Percentiles rank a stretch among this genome's conserved stretches.
Evolutionary conservation across 1,284 basidiomycete species (phyloP).

Genomic region (Meira miltonrushii): DNA sequence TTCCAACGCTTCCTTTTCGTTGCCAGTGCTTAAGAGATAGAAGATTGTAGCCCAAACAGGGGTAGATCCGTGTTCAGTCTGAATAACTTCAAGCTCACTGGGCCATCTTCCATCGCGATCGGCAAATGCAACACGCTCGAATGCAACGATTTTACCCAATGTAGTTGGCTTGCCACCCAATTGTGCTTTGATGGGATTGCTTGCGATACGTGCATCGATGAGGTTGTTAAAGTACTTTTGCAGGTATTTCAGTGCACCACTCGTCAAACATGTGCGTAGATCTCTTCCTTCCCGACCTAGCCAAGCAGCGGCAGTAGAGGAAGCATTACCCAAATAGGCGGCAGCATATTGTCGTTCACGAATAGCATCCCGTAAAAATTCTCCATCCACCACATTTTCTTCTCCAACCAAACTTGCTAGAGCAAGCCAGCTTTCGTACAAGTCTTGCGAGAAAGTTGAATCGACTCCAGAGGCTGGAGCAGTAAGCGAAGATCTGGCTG

Average conservation of each 20-base stretch:
- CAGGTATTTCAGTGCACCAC: constrained; percentile 67
- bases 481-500: constrained; percentile 27
- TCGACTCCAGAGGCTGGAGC: not conserved
- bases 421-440: constrained; percentile 54
- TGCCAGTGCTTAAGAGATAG: constrained; percentile 81
- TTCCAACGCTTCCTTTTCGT: constrained; percentile 70
- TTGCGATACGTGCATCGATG: constrained; percentile 80
- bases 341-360: constrained; percentile 56
- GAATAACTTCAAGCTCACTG: constrained; percentile 39
- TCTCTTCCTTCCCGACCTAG: constrained; percentile 30
- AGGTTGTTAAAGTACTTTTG: constrained; percentile 71
- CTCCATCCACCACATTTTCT: constrained; percentile 54
- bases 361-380: constrained; percentile 40
- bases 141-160: constrained; percentile 67
- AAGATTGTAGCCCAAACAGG: constrained; percentile 90
- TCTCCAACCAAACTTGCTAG: constrained; percentile 56
- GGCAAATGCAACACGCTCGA: constrained; percentile 42
- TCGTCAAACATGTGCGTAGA: constrained; percentile 60
- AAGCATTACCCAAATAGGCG: constrained; percentile 53
- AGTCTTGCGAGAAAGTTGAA: constrained; percentile 39
- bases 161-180: constrained; percentile 88
- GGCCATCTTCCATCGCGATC: constrained; percentile 42
- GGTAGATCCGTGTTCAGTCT: constrained; percentile 11
- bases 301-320: constrained; percentile 19
- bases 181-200: constrained; percentile 75